Conservation (phyloP, 805 yeast species). For the Kuraishia molischiana region DNA sequence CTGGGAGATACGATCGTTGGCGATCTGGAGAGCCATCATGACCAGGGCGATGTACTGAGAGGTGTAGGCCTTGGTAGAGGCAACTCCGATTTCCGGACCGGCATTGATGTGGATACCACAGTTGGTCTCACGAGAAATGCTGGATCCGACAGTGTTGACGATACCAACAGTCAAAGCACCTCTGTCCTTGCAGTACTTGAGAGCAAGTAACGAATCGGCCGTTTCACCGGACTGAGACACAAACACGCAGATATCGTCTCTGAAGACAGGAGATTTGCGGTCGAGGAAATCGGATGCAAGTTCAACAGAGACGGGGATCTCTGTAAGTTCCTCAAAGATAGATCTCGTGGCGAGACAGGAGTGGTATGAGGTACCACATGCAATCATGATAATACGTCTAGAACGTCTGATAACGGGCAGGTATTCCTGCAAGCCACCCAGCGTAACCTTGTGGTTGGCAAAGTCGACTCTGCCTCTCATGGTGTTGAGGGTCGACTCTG, state of each 20-base stretch:
- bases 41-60: constrained; percentile 96
- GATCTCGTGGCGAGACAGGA: constrained; percentile 97
- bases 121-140: constrained; percentile 92
- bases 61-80: constrained; percentile 97
- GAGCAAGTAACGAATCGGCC: constrained; percentile 92
- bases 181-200: constrained; percentile 91
- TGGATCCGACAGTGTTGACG: constrained; percentile 95
- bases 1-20: constrained; percentile 82
- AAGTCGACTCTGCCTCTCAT: constrained; percentile 99
- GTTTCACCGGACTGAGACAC: constrained; percentile 99
- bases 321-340: constrained; percentile 92
- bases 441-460: constrained; percentile 59
- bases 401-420: constrained; percentile 87
- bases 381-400: constrained; percentile 94
- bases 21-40: constrained; percentile 91
- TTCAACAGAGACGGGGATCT: constrained; percentile 87
- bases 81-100: constrained; percentile 99
- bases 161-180: constrained; percentile 97
- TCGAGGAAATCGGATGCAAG: constrained; percentile 93
- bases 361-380: constrained; percentile 98
- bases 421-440: constrained; percentile 86
- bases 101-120: constrained; percentile 99
- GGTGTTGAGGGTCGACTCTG: constrained; percentile 95
- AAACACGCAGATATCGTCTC: constrained; percentile 95
- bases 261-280: constrained; percentile 91